Evolutionary conservation across 257 asterid species (phyloP).

Genomic region (Capsicum chinense): DNA sequence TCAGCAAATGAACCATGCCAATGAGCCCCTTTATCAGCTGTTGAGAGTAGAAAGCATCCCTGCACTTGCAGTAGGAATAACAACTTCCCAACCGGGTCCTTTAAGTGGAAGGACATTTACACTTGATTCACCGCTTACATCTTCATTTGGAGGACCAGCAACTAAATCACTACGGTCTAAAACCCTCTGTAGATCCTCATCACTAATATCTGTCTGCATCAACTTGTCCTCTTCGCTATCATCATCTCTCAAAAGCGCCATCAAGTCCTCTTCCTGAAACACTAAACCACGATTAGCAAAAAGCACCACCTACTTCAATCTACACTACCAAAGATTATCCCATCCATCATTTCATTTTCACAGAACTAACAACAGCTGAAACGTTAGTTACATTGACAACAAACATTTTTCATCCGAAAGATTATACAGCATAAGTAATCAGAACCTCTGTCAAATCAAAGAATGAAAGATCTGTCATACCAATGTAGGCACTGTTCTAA

Average conservation of each 20-base stretch:
- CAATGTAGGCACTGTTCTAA: not conserved
- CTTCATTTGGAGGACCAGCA: slow-evolving; percentile 35
- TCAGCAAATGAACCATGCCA: not conserved
- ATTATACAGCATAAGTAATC: not conserved
- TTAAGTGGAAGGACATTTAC: slow-evolving; percentile 53
- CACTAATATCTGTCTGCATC: slow-evolving; percentile 82
- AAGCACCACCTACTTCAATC: slow-evolving; percentile 5
- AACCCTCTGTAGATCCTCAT: slow-evolving; percentile 76
- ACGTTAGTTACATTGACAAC: not conserved
- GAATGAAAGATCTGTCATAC: not conserved
- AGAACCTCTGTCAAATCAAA: not conserved
- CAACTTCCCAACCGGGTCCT: slow-evolving; percentile 99
- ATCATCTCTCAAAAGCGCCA: slow-evolving; percentile 73
- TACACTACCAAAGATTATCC: not conserved
- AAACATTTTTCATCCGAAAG: not conserved
- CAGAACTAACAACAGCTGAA: not conserved
- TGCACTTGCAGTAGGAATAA: slow-evolving; percentile 71
- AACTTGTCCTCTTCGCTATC: slow-evolving; percentile 73
- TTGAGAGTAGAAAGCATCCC: slow-evolving; percentile 84
- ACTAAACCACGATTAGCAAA: slow-evolving; percentile 1
- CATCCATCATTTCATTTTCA: slow-evolving; percentile 3
- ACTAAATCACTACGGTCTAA: slow-evolving; percentile 83
- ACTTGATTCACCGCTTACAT: slow-evolving; percentile 21
- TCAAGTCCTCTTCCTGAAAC: slow-evolving; percentile 81
- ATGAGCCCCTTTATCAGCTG: slow-evolving; percentile 43